phyloP scores from a whole-genome alignment of 805 yeast genomes.

The Maudiozyma serrabonitensis region DNA sequence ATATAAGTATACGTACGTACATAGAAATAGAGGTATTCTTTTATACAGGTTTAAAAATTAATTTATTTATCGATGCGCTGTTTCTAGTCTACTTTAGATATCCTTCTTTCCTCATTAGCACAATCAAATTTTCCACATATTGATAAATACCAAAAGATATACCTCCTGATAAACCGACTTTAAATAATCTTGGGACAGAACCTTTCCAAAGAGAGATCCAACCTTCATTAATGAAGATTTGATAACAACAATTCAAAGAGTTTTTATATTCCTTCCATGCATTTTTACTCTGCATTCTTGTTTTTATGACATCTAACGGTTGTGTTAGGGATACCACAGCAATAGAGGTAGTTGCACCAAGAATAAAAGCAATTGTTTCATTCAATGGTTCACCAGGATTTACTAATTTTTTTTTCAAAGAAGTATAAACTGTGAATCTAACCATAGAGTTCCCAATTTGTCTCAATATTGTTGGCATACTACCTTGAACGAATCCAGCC shows the following conservation, averaged over 20 bases:
- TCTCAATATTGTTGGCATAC: conserved; percentile 70
- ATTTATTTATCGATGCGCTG: too few species aligned
- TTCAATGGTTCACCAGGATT: conserved; percentile 35
- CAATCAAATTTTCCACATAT: conserved; percentile 36
- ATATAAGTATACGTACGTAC: neutral
- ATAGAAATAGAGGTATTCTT: neutral
- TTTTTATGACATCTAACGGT: conserved; percentile 80
- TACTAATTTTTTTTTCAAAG: conserved; percentile 58
- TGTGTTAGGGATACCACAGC: conserved; percentile 75
- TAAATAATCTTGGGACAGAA: conserved; percentile 57
- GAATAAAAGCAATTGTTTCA: conserved; percentile 26
- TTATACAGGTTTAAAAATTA: neutral
- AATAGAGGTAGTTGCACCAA: conserved; percentile 57
- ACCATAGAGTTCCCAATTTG: conserved; percentile 74
- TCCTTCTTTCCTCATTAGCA: conserved; percentile 14
- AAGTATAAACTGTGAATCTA: conserved; percentile 74
- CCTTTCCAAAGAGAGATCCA: conserved; percentile 45
- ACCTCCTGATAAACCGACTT: conserved; percentile 64
- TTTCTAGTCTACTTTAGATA: conserved; percentile 3
- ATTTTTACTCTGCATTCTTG: conserved; percentile 75
- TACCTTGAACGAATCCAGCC: conserved; percentile 73
- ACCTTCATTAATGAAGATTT: conserved; percentile 40
- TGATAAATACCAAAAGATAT: conserved; percentile 58
- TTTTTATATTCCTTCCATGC: conserved; percentile 50
- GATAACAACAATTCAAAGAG: conserved; percentile 45